Conservation (phyloP, 2,329 filamentous ascomycete genomes). For the Endothia cerciana region DNA sequence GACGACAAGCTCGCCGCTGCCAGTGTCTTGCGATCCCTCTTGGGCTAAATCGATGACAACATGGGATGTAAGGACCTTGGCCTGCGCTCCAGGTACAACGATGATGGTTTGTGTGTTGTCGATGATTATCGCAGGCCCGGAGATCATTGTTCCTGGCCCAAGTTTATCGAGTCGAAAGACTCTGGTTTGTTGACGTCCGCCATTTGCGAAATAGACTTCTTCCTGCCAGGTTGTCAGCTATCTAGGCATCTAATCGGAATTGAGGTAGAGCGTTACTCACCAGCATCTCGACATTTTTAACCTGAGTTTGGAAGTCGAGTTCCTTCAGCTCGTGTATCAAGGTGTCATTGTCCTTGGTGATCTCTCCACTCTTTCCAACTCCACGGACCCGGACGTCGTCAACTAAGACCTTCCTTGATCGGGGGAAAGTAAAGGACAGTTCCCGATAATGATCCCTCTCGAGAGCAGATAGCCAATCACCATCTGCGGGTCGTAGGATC, state of each 20-base stretch:
- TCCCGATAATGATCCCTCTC: slow-evolving; percentile 43
- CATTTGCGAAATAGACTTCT: slow-evolving; percentile 13
- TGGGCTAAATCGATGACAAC: slow-evolving; percentile 31
- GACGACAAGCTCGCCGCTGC: slow-evolving; percentile 16
- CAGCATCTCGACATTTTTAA: slow-evolving; percentile 3
- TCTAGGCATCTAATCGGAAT: too few species aligned
- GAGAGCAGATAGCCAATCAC: slow-evolving; percentile 77
- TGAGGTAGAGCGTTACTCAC: background rate
- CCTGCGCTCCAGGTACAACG: slow-evolving; percentile 23
- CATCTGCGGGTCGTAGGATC: slow-evolving; percentile 72
- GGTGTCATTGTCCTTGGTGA: slow-evolving; percentile 18
- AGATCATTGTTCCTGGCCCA: slow-evolving; percentile 6
- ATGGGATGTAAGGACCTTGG: slow-evolving; percentile 34
- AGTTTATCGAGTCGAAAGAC: slow-evolving; percentile 21
- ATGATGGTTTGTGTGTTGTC: slow-evolving; percentile 25
- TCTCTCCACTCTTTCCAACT: slow-evolving; percentile 72
- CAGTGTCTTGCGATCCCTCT: background rate
- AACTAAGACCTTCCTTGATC: slow-evolving; percentile 79
- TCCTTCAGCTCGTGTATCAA: slow-evolving; percentile 19
- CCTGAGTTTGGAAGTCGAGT: slow-evolving; percentile 14
- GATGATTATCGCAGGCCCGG: slow-evolving; percentile 20
- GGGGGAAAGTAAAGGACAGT: slow-evolving; percentile 49
- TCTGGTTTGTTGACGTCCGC: slow-evolving; percentile 9
- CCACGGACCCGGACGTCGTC: slow-evolving; percentile 80
- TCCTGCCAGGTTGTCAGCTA: background rate